These are phyloP conservation scores for Chaetothyriales sp. DNA, from an alignment of 2,329 filamentous ascomycete genomes.

Conservation along the genomic window DNA sequence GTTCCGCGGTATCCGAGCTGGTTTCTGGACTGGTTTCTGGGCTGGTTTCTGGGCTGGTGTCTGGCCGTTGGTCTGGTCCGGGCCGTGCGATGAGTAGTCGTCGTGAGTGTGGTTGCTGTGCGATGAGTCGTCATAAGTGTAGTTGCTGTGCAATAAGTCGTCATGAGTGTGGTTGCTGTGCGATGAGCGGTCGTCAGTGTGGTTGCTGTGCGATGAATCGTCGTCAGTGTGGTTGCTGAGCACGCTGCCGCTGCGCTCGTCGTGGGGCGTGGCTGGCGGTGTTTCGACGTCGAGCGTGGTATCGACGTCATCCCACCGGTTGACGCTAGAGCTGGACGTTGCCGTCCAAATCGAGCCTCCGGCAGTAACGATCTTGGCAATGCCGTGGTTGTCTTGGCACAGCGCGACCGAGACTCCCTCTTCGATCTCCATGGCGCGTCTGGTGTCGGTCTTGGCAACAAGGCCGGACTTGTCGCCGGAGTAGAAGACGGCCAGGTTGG, in stretches of 20 bases:
- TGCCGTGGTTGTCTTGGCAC: conserved; percentile 73
- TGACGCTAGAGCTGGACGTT: conserved; percentile 80
- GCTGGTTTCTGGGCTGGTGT: conserved; percentile 55
- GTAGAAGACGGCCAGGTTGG: conserved; percentile 78
- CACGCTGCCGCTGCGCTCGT: conserved; percentile 36
- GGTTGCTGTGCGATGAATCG: conserved; percentile 23
- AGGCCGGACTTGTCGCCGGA: conserved; percentile 84
- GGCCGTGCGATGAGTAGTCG: not conserved
- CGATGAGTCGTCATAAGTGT: too few relatives aligned
- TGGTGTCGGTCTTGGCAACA: conserved; percentile 90
- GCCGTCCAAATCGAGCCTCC: conserved; percentile 79
- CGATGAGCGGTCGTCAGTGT: not conserved
- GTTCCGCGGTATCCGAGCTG: conserved; percentile 57
- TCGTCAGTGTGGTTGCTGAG: conserved; percentile 20
- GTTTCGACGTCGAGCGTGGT: conserved; percentile 55
- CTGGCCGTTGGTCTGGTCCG: conserved; percentile 22
- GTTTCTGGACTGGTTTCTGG: too few relatives aligned
- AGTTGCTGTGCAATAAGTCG: conserved; percentile 25
- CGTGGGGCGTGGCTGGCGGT: conserved; percentile 40
- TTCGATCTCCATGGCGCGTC: conserved; percentile 62
- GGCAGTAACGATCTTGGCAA: conserved; percentile 45
- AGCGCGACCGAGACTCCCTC: conserved; percentile 83
- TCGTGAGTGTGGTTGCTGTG: too few relatives aligned
- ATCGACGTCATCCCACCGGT: conserved; percentile 79
- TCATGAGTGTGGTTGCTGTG: too few relatives aligned